Evolutionary conservation across 2,329 filamentous ascomycete species (phyloP).

Genomic region (Penicillium concentricum): DNA sequence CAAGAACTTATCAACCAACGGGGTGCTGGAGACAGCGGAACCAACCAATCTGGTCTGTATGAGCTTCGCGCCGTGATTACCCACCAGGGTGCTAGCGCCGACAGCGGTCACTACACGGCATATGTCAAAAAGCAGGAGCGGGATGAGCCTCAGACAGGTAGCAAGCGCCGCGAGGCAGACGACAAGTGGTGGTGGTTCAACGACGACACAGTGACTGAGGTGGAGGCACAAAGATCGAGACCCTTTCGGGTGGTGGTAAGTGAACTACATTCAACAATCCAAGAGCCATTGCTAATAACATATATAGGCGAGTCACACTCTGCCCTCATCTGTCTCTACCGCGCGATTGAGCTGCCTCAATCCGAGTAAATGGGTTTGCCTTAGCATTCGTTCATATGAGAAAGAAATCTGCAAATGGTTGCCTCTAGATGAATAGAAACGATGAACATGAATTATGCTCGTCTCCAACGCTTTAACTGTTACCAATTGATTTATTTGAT

Average conservation of each 20-base stretch:
- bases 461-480: neutral
- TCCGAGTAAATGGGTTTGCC: constrained; percentile 30
- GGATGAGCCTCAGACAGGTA: constrained; percentile 65
- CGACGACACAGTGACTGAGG: constrained; percentile 94
- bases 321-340: constrained; percentile 51
- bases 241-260: constrained; percentile 80
- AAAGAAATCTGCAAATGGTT: constrained; percentile 4
- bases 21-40: constrained; percentile 72
- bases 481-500: neutral
- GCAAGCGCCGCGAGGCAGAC: constrained; percentile 67
- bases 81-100: constrained; percentile 92
- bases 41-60: constrained; percentile 93
- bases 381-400: neutral
- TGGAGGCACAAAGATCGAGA: constrained; percentile 85
- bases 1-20: constrained; percentile 72
- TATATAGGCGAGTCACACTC: constrained; percentile 50
- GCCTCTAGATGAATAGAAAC: constrained; percentile 28
- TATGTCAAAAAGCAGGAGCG: constrained; percentile 89
- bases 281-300: constrained; percentile 16
- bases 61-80: constrained; percentile 92
- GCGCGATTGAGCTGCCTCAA: constrained; percentile 50
- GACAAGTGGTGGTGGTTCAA: constrained; percentile 99
- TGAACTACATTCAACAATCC: constrained; percentile 10
- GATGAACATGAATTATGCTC: constrained; percentile 22
- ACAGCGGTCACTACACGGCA: constrained; percentile 96